Conservation (phyloP, 768 basidiomycete species). For the Tricholoma saponaceum region DNA sequence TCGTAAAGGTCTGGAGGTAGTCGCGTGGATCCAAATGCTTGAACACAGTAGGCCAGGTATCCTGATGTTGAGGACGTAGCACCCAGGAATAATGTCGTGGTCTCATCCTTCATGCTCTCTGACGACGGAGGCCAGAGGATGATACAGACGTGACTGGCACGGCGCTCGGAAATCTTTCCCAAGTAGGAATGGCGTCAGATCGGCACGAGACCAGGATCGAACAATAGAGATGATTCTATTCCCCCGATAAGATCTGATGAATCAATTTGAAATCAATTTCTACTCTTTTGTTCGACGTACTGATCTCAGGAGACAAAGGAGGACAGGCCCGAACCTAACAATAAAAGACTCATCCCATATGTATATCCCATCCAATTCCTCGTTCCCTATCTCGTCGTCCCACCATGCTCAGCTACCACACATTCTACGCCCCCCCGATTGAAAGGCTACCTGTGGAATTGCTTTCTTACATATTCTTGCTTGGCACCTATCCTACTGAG, state of each 20-base stretch:
- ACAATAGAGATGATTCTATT: conserved; percentile 20
- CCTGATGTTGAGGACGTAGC: neutral
- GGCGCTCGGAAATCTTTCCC: too few relatives aligned
- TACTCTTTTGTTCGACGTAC: conserved; percentile 34
- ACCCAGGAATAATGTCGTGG: neutral
- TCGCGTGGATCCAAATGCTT: neutral
- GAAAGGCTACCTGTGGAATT: conserved; percentile 51
- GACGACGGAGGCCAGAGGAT: too few relatives aligned
- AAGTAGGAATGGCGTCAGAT: conserved; percentile 2
- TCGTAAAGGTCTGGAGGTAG: too few relatives aligned
- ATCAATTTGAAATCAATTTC: conserved; percentile 19
- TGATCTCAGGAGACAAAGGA: conserved; percentile 30
- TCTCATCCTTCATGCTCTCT: too few relatives aligned
- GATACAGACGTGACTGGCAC: too few relatives aligned
- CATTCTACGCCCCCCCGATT: conserved; percentile 22
- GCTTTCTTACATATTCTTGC: conserved; percentile 50
- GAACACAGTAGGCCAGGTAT: neutral
- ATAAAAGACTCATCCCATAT: conserved; percentile 19
- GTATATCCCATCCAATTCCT: neutral
- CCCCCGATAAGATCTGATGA: conserved; percentile 15
- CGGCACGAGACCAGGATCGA: conserved; percentile 4
- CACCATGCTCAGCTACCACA: conserved; percentile 8
- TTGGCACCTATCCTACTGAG: conserved; percentile 34
- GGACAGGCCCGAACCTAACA: conserved; percentile 17
- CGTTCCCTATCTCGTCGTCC: conserved; percentile 2